Evolutionary conservation across 805 yeast genomes (phyloP), one percentile per base, ranked within the genome.

Genomic region (Teunomyces funiuensis): DNA sequence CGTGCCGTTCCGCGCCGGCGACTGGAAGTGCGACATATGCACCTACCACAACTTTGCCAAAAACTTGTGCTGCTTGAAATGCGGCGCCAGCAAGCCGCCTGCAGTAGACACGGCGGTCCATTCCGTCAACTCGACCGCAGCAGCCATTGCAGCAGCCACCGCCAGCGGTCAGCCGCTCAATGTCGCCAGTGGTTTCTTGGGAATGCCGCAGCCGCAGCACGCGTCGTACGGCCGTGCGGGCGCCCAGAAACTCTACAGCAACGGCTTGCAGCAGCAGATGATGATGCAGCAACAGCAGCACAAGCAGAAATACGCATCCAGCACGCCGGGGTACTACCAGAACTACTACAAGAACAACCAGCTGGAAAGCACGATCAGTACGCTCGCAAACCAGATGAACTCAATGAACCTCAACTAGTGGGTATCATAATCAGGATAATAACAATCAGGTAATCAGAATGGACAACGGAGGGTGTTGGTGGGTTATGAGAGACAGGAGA

Each of bases 1-100:
- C 53, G 95, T 90, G n/a, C 96, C 97, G 22, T 90, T 90, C 65
- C 77, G 97, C 53, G 97, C 97, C 2, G 97, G 97, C 39, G 97
- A 89, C 65, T 90, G 97, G 97, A 89, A 88, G 62, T 90, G 97
- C 69, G 90, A 84, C 41, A 71, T 77, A 18, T 90, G 97, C 61
- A 74, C 81, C 25, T 90, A 90, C 61, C 97, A 89, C 63, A 89
- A 89, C 61, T 89, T 89, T 71, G 97, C 97, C 3, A 89, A 89
- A 57, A 89, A 89, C 61, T 71, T 87, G 43, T 80, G 83, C 43
- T 89, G 97, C 60, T 73, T 89, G 58, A 83, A 91, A 59, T 89
- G 97, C 66, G 95, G 96, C 3, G 85, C 87, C 1, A 82, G 90
- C 33, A 79, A 69, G 42, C 74, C 74, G 3, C 28, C 40, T 39